Evolutionary conservation across 1,284 basidiomycete genomes (phyloP).

Genomic region (Stereum hirsutum): DNA sequence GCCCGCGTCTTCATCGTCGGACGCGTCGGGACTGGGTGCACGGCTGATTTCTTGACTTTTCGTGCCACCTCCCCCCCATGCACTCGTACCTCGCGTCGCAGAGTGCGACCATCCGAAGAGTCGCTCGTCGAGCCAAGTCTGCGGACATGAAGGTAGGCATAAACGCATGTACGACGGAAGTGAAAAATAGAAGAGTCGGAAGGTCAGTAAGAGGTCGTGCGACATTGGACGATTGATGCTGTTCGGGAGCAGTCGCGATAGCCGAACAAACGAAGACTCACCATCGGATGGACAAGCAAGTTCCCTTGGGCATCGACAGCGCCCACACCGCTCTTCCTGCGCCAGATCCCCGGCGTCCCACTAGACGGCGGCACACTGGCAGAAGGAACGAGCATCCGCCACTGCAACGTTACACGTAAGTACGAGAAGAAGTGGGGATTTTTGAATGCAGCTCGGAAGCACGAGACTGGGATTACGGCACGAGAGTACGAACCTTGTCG

Average conservation of each 20-base stretch:
- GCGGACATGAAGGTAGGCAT: neutral
- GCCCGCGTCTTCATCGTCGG: constrained; percentile 71
- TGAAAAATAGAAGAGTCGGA: neutral
- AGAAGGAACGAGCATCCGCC: constrained; percentile 77
- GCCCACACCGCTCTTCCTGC: constrained; percentile 64
- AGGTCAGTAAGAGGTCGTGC: no score
- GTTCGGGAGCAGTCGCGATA: no score
- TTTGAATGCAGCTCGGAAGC: no score
- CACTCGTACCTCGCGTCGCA: constrained; percentile 61
- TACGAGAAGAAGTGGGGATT: no score
- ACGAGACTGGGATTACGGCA: neutral
- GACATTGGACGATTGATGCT: no score
- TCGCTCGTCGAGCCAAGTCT: constrained; percentile 89
- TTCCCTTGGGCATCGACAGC: constrained; percentile 75
- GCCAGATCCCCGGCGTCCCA: constrained; percentile 59
- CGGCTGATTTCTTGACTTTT: constrained; percentile 53
- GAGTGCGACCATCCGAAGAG: constrained; percentile 88
- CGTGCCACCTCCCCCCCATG: constrained; percentile 50
- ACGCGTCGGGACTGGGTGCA: constrained; percentile 55
- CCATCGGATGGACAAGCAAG: constrained; percentile 75
- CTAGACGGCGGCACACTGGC: constrained; percentile 74
- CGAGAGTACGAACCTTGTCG: constrained; percentile 47
- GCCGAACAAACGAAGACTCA: constrained; percentile 15
- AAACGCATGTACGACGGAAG: no score
- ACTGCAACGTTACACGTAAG: constrained; percentile 33